Percentiles rank a stretch among this genome's conserved stretches.
phyloP scores from a whole-genome alignment of 352 stramenopile species.

The Phytophthora pseudosyringae region DNA sequence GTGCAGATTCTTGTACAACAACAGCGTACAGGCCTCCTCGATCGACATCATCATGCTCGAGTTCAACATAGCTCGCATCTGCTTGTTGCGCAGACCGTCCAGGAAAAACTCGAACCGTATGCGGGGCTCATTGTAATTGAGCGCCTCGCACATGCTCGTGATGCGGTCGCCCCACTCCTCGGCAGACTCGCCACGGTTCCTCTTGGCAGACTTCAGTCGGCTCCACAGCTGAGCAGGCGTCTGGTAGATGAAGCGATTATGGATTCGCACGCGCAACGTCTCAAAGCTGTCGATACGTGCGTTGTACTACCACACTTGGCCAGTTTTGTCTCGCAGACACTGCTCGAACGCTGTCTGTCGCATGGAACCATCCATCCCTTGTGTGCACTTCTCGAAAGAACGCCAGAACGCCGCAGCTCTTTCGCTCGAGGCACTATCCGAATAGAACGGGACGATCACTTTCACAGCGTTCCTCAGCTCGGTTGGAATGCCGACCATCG shows the following conservation, averaged over 20 bases:
- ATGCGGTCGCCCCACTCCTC: conserved; percentile 7
- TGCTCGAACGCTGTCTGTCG: background rate
- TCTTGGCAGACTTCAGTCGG: background rate
- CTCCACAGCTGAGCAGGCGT: background rate
- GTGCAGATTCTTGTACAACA: conserved; percentile 9
- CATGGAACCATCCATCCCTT: background rate
- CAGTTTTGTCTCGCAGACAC: background rate
- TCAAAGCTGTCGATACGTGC: background rate
- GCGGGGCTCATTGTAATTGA: background rate
- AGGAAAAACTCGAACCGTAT: conserved; percentile 14
- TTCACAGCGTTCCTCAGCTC: conserved; percentile 2
- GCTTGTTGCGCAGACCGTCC: background rate
- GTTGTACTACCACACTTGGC: conserved; percentile 5
- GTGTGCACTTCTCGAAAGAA: conserved; percentile 4
- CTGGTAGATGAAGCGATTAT: conserved; percentile 17
- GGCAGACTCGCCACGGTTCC: background rate
- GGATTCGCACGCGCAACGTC: background rate
- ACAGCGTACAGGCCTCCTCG: background rate
- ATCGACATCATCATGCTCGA: background rate
- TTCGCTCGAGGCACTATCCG: background rate
- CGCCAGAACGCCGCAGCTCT: conserved; percentile 1
- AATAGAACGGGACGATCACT: conserved; percentile 9
- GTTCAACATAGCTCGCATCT: background rate
- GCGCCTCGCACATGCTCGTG: background rate
- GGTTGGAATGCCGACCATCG: background rate